Base-by-base conservation (phyloP, 805 yeast genomes). In the Metschnikowia noctiluminum region DNA sequence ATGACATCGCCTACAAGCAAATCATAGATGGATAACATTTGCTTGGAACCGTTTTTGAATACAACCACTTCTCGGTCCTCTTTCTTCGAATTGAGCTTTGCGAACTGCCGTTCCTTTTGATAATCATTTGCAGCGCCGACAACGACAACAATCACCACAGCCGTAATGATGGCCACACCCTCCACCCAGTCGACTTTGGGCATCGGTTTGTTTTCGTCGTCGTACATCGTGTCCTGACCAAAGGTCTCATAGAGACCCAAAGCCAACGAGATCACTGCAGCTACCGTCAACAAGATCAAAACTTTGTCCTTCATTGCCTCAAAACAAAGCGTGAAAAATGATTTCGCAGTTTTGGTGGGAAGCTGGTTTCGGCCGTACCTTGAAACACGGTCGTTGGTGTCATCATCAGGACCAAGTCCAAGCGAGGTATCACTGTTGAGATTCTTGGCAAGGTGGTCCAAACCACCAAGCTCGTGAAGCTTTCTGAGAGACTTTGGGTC, bases 131-230 rank as follows among this genome's bases (percentile, higher is more conserved):
- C 85, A 2, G 97, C 94, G 43, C 97, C 96, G 12, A 95, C 99
- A 2, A 89, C 55, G 5, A 92, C 96, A 32, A 94, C 98, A 51
- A 94, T 92, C 5, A 81, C 60, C 26, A 94, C 87, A 16, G 99
- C 99, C 4, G 86, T 86, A 57, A 94, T 80, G 62, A 94, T 94
- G 37, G 99, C 99, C 35, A 91, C 96, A 58, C 99, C 99, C 73
- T 94, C 99, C 42, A 95, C 96, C 97, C 98, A 94, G 60, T 92
- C 96, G 31, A 94, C 95, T 59, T 83, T 80, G 14, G 97, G 97
- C 47, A 82, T 65, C 16, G 81, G 74, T 21, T 81, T 75, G 28
- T 96, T 96, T 54, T 89, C 88, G 6, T 79, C 82, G 64, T 92
- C 97, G 58, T 79, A 79, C 61, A 81, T 82, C 0, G 88, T 75